Base-by-base conservation (phyloP, 306 rosid genomes). In the Sphenostylis stenocarpa region DNA sequence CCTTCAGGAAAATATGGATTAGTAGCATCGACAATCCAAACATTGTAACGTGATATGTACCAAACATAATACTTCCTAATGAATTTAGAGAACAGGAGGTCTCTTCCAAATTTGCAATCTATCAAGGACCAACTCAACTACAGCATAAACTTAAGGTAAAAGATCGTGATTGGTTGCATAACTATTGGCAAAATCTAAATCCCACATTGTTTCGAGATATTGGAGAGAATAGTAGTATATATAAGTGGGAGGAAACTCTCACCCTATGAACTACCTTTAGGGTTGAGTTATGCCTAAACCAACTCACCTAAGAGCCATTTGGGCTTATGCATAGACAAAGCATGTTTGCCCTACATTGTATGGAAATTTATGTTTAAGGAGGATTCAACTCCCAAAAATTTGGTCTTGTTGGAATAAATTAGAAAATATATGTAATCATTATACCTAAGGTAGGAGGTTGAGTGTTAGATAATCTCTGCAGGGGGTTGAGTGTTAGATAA, bases 311-410 rank as follows among this genome's bases (percentile, higher is more conserved):
- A 49, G 28, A 64, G 43, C 19, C 19, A 48, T 15, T 49, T 49
- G 53, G 58, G 28, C 52, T 21, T 52, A n/a, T 52, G 66, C 81
- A 76, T 47, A 23, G 73, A 63, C 31, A 34, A 21, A 65, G 67
- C 33, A 77, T 7, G 21, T 53, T 52, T 13, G 9, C 45, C 45
- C 13, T 34, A 31, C 55, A 43, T 49, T 2, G 13, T 7, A 29
- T 44, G n/a, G 33, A 65, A 52, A 52, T 66, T 62, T 71, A 52
- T 51, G 15, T 66, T 36, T 12, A 55, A 43, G 20, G 20, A 39
- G 58, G 67, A 77, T 53, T 31, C 34, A 66, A 43, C 57, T 26
- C 43, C 56, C 6, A 70, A 31, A 17, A 6, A 68, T 69, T 77
- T 43, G 75, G 45, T n/a, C n/a, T n/a, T n/a, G n/a, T n/a, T n/a